These are phyloP conservation scores for Fusarium chlamydosporum DNA, from an alignment of 2,329 filamentous ascomycete species.

Conservation along the genomic window DNA sequence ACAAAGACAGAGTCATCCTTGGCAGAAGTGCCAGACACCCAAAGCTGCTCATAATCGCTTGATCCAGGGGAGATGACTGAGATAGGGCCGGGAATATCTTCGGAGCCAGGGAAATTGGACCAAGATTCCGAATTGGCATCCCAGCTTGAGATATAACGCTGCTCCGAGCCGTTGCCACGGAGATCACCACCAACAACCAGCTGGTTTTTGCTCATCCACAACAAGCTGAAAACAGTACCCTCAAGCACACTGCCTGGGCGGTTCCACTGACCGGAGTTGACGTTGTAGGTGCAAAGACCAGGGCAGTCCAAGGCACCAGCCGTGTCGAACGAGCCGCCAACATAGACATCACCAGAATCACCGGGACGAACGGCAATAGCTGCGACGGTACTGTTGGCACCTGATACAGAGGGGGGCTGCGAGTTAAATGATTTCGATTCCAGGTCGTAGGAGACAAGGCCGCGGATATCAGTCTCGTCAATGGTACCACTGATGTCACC, in stretches of 20 bases:
- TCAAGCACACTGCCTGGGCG: conserved; percentile 79
- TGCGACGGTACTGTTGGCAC: conserved; percentile 79
- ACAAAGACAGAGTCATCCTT: conserved; percentile 79
- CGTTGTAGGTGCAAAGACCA: conserved; percentile 84
- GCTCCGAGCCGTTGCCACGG: conserved; percentile 72
- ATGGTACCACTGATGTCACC: conserved; percentile 82
- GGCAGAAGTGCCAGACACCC: conserved; percentile 79
- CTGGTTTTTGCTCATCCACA: conserved; percentile 80
- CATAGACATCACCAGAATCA: conserved; percentile 80
- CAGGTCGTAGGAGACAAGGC: conserved; percentile 86
- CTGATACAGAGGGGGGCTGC: conserved; percentile 82
- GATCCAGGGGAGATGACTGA: conserved; percentile 82
- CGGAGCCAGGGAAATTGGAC: conserved; percentile 72
- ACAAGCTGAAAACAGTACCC: conserved; percentile 78
- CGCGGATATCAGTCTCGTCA: conserved; percentile 73
- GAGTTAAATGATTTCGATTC: conserved; percentile 71
- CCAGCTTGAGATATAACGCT: conserved; percentile 79
- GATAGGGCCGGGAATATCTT: conserved; percentile 82
- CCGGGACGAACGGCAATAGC: conserved; percentile 78
- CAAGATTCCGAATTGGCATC: conserved; percentile 77
- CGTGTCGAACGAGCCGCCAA: conserved; percentile 86
- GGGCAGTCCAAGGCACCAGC: conserved; percentile 88
- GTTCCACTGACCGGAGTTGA: conserved; percentile 80
- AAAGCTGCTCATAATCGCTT: conserved; percentile 78
- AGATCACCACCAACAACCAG: conserved; percentile 86